Conservation (phyloP, 2,329 filamentous ascomycete species). For the Fonsecaea pedrosoi region DNA sequence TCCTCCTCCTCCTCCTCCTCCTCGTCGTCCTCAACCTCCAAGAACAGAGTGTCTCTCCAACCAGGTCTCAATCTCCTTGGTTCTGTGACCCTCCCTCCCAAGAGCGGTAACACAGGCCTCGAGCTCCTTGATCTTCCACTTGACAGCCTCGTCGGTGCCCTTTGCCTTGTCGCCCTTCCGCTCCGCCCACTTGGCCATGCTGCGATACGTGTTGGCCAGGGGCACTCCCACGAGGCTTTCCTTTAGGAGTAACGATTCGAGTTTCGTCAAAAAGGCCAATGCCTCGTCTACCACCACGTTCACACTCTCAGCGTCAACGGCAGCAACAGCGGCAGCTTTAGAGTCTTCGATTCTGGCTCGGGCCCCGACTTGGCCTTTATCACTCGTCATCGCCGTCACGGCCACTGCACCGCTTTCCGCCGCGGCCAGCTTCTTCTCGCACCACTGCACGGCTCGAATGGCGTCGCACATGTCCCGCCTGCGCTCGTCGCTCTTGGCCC, state of each 20-base stretch:
- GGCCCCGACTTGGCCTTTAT: background rate
- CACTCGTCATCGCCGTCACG: background rate
- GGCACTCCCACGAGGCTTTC: constrained; percentile 33
- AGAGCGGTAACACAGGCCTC: constrained; percentile 26
- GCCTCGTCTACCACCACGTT: constrained; percentile 14
- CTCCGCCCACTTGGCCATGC: constrained; percentile 36
- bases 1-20: no score
- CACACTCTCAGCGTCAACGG: no score
- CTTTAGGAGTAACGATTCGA: constrained; percentile 35
- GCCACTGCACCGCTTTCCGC: background rate
- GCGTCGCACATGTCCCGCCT: constrained; percentile 34
- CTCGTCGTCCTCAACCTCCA: no score
- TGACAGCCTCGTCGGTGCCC: background rate
- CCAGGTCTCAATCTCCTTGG: constrained; percentile 23
- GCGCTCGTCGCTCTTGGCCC: constrained; percentile 36
- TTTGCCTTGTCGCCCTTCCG: constrained; percentile 17
- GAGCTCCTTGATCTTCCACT: constrained; percentile 33
- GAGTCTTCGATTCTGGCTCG: no score
- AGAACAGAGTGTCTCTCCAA: background rate
- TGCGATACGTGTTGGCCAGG: constrained; percentile 35
- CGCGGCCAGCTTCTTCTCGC: constrained; percentile 23
- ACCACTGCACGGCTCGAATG: constrained; percentile 21
- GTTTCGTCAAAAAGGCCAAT: constrained; percentile 13
- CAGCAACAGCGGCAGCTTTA: no score
- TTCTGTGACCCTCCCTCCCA: constrained; percentile 27